A percentile compares a stretch with the other conserved stretches of the same genome.
These are phyloP conservation scores for Hagleromyces aurorensis DNA, from an alignment of 805 yeast genomes.

Conservation along the genomic window DNA sequence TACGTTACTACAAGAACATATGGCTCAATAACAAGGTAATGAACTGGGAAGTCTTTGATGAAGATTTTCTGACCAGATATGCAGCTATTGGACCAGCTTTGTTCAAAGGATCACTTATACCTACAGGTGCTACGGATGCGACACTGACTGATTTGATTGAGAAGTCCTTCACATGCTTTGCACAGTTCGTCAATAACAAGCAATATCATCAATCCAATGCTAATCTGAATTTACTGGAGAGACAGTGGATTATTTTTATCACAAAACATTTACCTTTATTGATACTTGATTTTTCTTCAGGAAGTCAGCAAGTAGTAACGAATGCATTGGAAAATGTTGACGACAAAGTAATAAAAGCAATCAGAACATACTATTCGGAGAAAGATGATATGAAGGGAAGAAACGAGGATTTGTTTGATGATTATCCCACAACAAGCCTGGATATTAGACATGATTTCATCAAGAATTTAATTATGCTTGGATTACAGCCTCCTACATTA, in stretches of 20 bases:
- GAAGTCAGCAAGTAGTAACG: constrained; percentile 20
- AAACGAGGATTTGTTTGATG: constrained; percentile 44
- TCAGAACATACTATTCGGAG: constrained; percentile 30
- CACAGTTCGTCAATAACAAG: constrained; percentile 38
- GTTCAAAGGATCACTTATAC: constrained; percentile 22
- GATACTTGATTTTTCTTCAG: constrained; percentile 27
- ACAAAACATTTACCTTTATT: constrained; percentile 41
- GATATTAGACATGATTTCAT: constrained; percentile 47
- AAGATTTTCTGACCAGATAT: constrained; percentile 28
- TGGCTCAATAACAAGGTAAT: constrained; percentile 34
- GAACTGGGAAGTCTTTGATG: constrained; percentile 30
- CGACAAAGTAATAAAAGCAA: constrained; percentile 27
- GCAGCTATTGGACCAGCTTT: constrained; percentile 30
- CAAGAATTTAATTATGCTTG: constrained; percentile 36
- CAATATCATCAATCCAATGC: constrained; percentile 33
- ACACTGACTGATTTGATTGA: constrained; percentile 27
- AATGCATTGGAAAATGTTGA: constrained; percentile 25
- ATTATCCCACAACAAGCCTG: constrained; percentile 38
- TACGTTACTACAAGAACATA: constrained; percentile 30
- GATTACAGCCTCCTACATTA: constrained; percentile 31
- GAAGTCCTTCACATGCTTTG: constrained; percentile 36
- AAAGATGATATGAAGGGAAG: constrained; percentile 30
- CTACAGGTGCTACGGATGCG: constrained; percentile 17
- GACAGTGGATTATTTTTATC: constrained; percentile 41
- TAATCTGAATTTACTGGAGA: constrained; percentile 28